phyloP scores from a whole-genome alignment of 768 basidiomycete species.

The Leccinum subtestaceum region DNA sequence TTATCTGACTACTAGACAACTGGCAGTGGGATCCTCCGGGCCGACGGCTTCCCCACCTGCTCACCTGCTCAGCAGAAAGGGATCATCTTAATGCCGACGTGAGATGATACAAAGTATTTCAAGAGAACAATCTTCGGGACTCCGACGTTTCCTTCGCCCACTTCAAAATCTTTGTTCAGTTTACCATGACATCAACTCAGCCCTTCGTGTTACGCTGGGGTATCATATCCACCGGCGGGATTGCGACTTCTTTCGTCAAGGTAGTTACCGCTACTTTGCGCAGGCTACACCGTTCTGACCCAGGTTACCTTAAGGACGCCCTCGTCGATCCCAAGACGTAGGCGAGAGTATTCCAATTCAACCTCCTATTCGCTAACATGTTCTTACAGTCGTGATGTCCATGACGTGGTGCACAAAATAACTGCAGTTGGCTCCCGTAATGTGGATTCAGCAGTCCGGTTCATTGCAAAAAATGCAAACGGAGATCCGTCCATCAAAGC shows the following conservation, averaged over 20 bases:
- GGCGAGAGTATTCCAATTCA: conserved; percentile 22
- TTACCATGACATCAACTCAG: conserved; percentile 23
- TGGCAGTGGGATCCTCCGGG: not conserved
- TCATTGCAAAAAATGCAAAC: conserved; percentile 53
- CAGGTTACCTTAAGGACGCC: conserved; percentile 52
- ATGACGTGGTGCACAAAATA: conserved; percentile 66
- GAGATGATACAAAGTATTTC: conserved; percentile 3
- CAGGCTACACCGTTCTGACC: not conserved
- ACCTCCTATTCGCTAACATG: not conserved
- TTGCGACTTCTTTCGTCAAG: conserved; percentile 65
- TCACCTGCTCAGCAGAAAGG: conserved; percentile 7
- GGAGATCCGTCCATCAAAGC: conserved; percentile 57
- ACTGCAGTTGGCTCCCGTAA: conserved; percentile 77
- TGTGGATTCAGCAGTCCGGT: conserved; percentile 63
- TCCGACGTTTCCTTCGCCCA: not conserved
- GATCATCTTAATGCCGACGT: not conserved
- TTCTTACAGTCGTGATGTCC: conserved; percentile 52
- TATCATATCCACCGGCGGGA: conserved; percentile 79
- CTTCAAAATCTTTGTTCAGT: not conserved
- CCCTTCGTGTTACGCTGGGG: conserved; percentile 70
- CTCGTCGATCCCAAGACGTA: conserved; percentile 74
- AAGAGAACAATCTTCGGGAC: not conserved
- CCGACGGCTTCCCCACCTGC: conserved; percentile 1
- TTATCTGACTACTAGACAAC: conserved; percentile 7
- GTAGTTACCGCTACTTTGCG: conserved; percentile 35